These are phyloP conservation scores for Globisporangium abappressorium DNA, from an alignment of 352 stramenopile species.

Conservation along the genomic window DNA sequence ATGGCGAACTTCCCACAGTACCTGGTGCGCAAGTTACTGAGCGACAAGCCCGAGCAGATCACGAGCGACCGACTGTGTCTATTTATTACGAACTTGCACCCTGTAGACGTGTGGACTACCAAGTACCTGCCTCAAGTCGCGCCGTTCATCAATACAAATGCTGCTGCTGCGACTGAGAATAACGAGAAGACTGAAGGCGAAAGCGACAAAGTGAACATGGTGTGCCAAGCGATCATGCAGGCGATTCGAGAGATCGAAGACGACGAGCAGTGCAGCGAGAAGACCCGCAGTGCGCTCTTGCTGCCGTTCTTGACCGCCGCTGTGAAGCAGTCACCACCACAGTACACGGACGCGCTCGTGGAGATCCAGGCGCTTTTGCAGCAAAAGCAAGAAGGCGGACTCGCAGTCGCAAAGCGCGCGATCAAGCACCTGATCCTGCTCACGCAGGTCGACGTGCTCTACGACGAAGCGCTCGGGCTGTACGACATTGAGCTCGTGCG, in stretches of 20 bases:
- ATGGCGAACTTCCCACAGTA: constrained; percentile 26
- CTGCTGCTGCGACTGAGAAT: background rate
- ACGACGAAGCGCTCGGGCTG: constrained; percentile 57
- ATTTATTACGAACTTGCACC: constrained; percentile 73
- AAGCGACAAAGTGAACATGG: constrained; percentile 45
- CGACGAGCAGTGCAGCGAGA: constrained; percentile 17
- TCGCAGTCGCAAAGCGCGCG: constrained; percentile 35
- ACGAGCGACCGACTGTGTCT: constrained; percentile 67
- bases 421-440: constrained; percentile 78
- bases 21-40: constrained; percentile 34
- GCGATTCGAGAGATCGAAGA: constrained; percentile 33
- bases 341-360: constrained; percentile 39
- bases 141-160: constrained; percentile 21
- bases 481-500: constrained; percentile 70
- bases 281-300: constrained; percentile 31
- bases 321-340: constrained; percentile 61
- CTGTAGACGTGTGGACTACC: constrained; percentile 61
- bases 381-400: background rate
- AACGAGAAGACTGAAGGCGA: background rate
- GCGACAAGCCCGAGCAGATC: constrained; percentile 25
- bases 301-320: constrained; percentile 62
- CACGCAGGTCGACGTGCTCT: constrained; percentile 62
- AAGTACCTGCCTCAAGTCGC: constrained; percentile 52
- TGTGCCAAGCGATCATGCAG: constrained; percentile 48
- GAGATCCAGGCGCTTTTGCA: constrained; percentile 38